Conservation (phyloP, 2,329 filamentous ascomycete genomes). For the Pseudocercospora fuligena region DNA sequence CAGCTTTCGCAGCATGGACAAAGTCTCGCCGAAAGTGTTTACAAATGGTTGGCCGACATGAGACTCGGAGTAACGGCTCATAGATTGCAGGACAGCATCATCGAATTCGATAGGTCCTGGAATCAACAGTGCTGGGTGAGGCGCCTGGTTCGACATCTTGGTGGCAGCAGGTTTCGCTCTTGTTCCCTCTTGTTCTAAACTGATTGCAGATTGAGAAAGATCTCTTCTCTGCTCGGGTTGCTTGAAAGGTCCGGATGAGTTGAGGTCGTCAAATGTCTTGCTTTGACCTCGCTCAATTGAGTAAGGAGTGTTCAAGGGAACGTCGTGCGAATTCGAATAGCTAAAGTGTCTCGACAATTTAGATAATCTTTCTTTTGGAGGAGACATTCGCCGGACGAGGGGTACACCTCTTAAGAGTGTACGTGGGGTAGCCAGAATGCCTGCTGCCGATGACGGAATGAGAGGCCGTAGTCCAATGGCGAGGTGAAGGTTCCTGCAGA, state of each 20-base stretch:
- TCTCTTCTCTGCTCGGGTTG: slow-evolving; percentile 32
- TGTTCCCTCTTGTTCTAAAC: slow-evolving; percentile 35
- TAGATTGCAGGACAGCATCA: slow-evolving; percentile 91
- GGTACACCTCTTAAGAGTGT: slow-evolving; percentile 11
- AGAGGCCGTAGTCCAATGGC: slow-evolving; percentile 8
- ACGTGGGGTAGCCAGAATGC: slow-evolving; percentile 27
- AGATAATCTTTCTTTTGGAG: slow-evolving; percentile 49
- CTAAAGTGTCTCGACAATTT: slow-evolving; percentile 67
- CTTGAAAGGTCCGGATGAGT: slow-evolving; percentile 27
- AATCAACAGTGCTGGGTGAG: slow-evolving; percentile 81
- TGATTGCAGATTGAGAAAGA: slow-evolving; percentile 32
- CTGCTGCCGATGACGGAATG: slow-evolving; percentile 12
- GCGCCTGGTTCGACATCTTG: slow-evolving; percentile 63
- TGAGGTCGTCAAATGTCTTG: slow-evolving; percentile 39
- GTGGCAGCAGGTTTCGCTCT: slow-evolving; percentile 30
- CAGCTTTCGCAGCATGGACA: slow-evolving; percentile 86
- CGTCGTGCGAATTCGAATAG: slow-evolving; percentile 55
- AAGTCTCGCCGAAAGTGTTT: slow-evolving; percentile 84
- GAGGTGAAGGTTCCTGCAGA: slow-evolving; percentile 11
- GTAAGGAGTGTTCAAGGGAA: slow-evolving; percentile 67
- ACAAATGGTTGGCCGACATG: slow-evolving; percentile 92
- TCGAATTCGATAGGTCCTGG: slow-evolving; percentile 98
- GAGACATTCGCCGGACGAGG: slow-evolving; percentile 26
- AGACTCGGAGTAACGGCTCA: slow-evolving; percentile 95
- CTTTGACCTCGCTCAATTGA: slow-evolving; percentile 62